Conservation (phyloP, 345 rosid species). For the Eucalyptus melliodora region DNA sequence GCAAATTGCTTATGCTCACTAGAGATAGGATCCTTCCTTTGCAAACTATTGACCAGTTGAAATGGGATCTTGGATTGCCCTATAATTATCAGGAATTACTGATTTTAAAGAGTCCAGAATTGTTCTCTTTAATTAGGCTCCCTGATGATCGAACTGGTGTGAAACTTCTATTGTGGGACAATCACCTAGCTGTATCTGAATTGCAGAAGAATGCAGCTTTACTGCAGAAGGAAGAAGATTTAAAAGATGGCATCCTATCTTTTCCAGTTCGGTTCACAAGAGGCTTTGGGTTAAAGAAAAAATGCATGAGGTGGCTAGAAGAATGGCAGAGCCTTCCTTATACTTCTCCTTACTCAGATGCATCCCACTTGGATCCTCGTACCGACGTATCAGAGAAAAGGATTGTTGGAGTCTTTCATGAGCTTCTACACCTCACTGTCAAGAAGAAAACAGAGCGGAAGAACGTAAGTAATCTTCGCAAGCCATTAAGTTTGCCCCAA, state of each 20-base stretch:
- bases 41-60: slow-evolving; percentile 67
- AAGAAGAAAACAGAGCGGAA: slow-evolving; percentile 64
- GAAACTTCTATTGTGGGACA: slow-evolving; percentile 44
- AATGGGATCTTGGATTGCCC: slow-evolving; percentile 85
- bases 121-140: slow-evolving; percentile 36
- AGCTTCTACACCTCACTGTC: slow-evolving; percentile 70
- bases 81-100: slow-evolving; percentile 31
- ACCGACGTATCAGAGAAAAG: slow-evolving; percentile 84
- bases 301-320: slow-evolving; percentile 66
- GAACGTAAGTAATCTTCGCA: slow-evolving; percentile 70
- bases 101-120: slow-evolving; percentile 21
- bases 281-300: slow-evolving; percentile 75
- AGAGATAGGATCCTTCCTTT: slow-evolving; percentile 44
- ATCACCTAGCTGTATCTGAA: slow-evolving; percentile 43
- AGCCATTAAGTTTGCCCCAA: slow-evolving; percentile 55
- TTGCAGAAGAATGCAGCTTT: slow-evolving; percentile 22
- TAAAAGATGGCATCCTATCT: slow-evolving; percentile 13
- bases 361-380: slow-evolving; percentile 75
- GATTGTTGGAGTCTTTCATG: slow-evolving; percentile 76
- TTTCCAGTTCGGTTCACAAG: slow-evolving; percentile 70
- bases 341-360: slow-evolving; percentile 53
- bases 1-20: slow-evolving; percentile 74
- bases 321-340: slow-evolving; percentile 84
- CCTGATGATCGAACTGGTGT: slow-evolving; percentile 49
- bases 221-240: slow-evolving; percentile 11